Conservation (phyloP, 352 stramenopile species). For the Phytophthora crassamura region DNA sequence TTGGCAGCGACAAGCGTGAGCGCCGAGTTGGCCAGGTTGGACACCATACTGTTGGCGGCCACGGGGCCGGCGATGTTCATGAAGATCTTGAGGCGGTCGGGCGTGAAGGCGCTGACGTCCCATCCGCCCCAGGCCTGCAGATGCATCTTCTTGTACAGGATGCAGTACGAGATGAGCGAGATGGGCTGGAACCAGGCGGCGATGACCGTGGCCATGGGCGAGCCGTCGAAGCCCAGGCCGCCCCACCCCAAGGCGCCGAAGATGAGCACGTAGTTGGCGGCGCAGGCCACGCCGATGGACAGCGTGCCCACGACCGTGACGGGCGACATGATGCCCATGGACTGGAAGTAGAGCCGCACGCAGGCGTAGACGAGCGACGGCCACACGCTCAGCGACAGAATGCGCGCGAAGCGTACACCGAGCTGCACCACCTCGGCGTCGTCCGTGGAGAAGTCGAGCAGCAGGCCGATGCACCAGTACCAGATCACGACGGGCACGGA, state of each 20-base stretch:
- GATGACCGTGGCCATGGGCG: constrained; percentile 75
- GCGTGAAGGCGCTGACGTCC: constrained; percentile 64
- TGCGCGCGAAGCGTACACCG: constrained; percentile 74
- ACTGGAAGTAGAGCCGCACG: constrained; percentile 85
- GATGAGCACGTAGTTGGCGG: constrained; percentile 72
- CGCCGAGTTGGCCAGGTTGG: constrained; percentile 74
- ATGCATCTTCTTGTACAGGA: constrained; percentile 79
- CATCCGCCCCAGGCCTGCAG: constrained; percentile 75
- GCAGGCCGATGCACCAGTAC: constrained; percentile 66
- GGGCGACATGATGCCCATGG: constrained; percentile 80
- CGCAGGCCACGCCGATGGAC: constrained; percentile 68
- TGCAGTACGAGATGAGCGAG: constrained; percentile 76
- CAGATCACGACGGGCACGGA: constrained; percentile 66
- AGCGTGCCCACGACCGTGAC: constrained; percentile 74
- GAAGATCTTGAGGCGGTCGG: constrained; percentile 69
- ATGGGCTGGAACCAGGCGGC: constrained; percentile 85
- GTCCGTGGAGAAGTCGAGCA: constrained; percentile 68
- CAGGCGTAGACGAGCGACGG: constrained; percentile 81
- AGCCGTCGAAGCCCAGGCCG: constrained; percentile 81
- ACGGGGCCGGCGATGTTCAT: constrained; percentile 69
- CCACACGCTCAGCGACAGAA: constrained; percentile 82
- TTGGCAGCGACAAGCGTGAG: constrained; percentile 75
- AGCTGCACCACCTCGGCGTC: constrained; percentile 72
- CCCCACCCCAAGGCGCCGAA: constrained; percentile 61
- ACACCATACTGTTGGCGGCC: constrained; percentile 71